Evolutionary conservation across 768 basidiomycete genomes (phyloP).

Genomic region (Boletus coccyginus): DNA sequence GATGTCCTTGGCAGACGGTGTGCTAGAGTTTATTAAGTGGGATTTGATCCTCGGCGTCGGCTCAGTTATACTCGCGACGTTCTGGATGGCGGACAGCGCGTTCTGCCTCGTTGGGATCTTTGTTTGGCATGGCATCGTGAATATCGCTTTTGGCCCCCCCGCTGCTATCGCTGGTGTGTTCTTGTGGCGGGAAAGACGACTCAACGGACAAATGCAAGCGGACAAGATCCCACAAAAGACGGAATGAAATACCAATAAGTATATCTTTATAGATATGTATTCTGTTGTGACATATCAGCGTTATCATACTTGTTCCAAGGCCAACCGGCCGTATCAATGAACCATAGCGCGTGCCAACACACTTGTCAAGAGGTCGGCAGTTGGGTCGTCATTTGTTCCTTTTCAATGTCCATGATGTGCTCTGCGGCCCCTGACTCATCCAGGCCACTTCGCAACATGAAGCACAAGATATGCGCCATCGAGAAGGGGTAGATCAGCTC

Average conservation of each 20-base stretch:
- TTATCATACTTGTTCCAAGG: no score
- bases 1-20: slow-evolving; percentile 9
- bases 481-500: background rate
- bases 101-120: slow-evolving; percentile 34
- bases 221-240: background rate
- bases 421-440: background rate
- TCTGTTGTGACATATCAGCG: no score
- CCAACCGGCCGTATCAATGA: no score
- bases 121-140: slow-evolving; percentile 43
- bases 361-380: no score
- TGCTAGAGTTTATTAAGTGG: slow-evolving; percentile 49
- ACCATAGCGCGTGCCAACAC: no score
- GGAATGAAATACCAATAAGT: background rate
- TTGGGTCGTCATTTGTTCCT: no score
- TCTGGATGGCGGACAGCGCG: slow-evolving; percentile 45
- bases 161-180: slow-evolving; percentile 47
- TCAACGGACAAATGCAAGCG: slow-evolving; percentile 13
- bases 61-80: slow-evolving; percentile 41
- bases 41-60: slow-evolving; percentile 40
- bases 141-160: slow-evolving; percentile 46
- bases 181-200: slow-evolving; percentile 46
- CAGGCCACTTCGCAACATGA: background rate
- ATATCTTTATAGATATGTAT: background rate
- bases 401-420: background rate
- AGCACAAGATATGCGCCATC: background rate